Conservation (phyloP, 352 stramenopile genomes). For the Globisporangium cederbergense region DNA sequence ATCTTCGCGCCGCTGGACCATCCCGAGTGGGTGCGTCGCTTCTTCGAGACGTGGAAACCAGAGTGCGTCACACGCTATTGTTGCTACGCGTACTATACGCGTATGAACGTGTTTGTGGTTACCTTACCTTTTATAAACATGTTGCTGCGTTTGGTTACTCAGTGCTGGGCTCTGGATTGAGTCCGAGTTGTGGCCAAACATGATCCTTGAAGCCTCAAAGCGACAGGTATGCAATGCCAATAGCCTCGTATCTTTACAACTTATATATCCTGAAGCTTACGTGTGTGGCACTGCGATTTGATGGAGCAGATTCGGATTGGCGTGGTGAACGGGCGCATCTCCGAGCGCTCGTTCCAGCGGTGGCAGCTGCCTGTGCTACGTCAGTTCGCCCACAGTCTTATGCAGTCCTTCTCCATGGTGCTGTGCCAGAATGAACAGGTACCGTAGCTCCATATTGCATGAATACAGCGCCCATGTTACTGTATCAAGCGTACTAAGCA, state of each 20-base stretch:
- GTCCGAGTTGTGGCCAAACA: slow-evolving; percentile 78
- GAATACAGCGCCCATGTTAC: not conserved
- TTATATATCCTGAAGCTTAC: not conserved
- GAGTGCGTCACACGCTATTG: slow-evolving; percentile 29
- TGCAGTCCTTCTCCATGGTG: slow-evolving; percentile 48
- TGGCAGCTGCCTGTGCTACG: slow-evolving; percentile 45
- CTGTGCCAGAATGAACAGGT: slow-evolving; percentile 62
- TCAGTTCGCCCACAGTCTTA: slow-evolving; percentile 22
- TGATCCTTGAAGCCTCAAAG: slow-evolving; percentile 49
- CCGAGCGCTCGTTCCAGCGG: slow-evolving; percentile 36
- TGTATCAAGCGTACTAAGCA: not conserved
- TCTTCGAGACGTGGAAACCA: slow-evolving; percentile 61
- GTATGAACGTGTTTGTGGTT: too few relatives aligned
- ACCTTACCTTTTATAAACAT: too few relatives aligned
- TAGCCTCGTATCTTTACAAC: not conserved
- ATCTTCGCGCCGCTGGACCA: slow-evolving; percentile 72
- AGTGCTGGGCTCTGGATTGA: slow-evolving; percentile 76
- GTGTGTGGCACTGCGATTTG: too few relatives aligned
- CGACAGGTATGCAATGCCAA: slow-evolving; percentile 21
- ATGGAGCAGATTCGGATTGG: slow-evolving; percentile 44
- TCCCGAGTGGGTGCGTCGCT: slow-evolving; percentile 40
- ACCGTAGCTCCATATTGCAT: not conserved
- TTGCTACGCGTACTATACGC: not conserved
- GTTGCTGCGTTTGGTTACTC: not conserved
- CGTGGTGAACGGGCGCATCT: slow-evolving; percentile 67